Percentiles rank a stretch among this genome's conserved stretches.
Conservation (phyloP, 805 yeast genomes). For the Naumovozyma castellii region DNA sequence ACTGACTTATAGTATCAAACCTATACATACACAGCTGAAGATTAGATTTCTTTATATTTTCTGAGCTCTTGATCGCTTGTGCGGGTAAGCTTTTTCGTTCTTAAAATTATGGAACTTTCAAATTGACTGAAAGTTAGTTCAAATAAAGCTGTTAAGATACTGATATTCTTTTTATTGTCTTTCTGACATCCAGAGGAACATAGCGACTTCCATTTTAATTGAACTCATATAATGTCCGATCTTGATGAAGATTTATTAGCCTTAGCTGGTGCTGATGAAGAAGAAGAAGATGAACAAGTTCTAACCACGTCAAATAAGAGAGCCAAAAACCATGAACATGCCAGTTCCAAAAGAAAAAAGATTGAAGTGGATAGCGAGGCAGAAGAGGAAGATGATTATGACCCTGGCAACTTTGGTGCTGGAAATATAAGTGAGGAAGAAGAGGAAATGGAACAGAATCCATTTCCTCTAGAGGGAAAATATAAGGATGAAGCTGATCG, state of each 20-base stretch:
- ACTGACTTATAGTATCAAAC: too few species aligned
- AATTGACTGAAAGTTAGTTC: too few species aligned
- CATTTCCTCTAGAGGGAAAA: constrained; percentile 90
- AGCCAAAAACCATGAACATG: constrained; percentile 21
- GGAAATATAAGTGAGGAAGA: constrained; percentile 32
- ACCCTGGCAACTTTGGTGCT: constrained; percentile 26
- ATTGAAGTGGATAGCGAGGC: constrained; percentile 24
- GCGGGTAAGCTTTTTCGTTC: too few species aligned
- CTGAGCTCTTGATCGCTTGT: too few species aligned
- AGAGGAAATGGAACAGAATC: constrained; percentile 43
- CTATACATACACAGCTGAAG: too few species aligned
- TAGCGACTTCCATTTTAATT: too few species aligned
- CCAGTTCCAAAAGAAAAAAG: constrained; percentile 29
- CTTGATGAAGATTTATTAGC: constrained; percentile 94
- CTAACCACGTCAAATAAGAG: constrained; percentile 25
- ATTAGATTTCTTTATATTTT: too few species aligned
- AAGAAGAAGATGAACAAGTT: constrained; percentile 30
- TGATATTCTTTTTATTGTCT: too few species aligned
- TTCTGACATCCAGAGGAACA: too few species aligned
- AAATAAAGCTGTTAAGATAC: too few species aligned
- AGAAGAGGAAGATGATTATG: constrained; percentile 36
- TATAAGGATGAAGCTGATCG: constrained; percentile 78
- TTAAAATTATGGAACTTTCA: too few species aligned
- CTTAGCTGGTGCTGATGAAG: constrained; percentile 74
- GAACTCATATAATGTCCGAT: constrained; percentile 71